These are phyloP conservation scores for Raphanus hybrid DNA, from an alignment of 441 rosid genomes.

Conservation along the genomic window DNA sequence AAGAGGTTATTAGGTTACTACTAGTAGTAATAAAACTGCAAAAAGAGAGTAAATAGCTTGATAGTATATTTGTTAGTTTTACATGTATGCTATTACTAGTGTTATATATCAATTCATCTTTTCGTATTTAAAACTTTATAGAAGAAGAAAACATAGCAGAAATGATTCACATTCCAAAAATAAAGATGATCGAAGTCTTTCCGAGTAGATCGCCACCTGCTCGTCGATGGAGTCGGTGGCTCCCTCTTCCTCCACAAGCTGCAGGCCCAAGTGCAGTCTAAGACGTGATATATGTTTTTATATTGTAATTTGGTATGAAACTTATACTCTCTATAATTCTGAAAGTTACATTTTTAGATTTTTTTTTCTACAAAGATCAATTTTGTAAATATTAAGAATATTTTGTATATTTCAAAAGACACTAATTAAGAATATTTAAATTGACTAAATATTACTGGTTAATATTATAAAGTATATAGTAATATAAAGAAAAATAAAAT, in stretches of 20 bases:
- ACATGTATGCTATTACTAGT: not conserved
- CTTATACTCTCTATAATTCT: not conserved
- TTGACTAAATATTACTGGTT: too few relatives aligned
- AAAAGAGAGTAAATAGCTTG: not conserved
- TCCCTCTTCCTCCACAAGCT: constrained; percentile 14
- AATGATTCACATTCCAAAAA: constrained; percentile 27
- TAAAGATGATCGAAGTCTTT: constrained; percentile 24
- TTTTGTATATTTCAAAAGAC: too few relatives aligned
- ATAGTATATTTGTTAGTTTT: constrained; percentile 1
- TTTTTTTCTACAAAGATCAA: too few relatives aligned
- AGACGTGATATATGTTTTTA: not conserved
- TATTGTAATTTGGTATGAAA: not conserved
- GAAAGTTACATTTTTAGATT: not conserved
- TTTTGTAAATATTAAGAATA: too few relatives aligned
- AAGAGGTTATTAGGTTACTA: not conserved
- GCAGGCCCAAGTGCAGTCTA: not conserved
- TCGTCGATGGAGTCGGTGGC: constrained; percentile 29
- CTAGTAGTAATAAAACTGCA: not conserved
- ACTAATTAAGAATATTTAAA: too few relatives aligned
- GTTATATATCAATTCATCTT: constrained; percentile 4
- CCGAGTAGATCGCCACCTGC: constrained; percentile 35
- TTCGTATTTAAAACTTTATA: constrained; percentile 6
- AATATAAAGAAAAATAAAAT: too few relatives aligned
- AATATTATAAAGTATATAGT: too few relatives aligned
- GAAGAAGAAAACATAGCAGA: constrained; percentile 18